phyloP scores from a whole-genome alignment of 768 basidiomycete species.

The Lactarius trivialis region DNA sequence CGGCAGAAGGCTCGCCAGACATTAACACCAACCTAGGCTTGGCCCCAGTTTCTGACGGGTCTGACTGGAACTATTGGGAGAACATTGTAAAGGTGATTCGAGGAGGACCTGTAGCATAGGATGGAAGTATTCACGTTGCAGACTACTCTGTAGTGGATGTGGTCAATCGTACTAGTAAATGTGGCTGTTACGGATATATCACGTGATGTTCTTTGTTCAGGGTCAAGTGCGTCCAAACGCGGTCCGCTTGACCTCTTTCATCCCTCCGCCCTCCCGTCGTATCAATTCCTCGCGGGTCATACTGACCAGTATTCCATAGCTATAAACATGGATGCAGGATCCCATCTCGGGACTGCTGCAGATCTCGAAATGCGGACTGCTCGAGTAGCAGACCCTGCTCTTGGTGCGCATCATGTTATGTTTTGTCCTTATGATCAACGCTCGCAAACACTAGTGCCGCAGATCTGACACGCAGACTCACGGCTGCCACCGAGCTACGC shows the following conservation, averaged over 20 bases:
- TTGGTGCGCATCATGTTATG: slow-evolving; percentile 39
- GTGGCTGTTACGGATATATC: background rate
- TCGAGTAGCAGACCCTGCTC: slow-evolving; percentile 66
- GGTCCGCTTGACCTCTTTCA: background rate
- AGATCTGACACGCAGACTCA: slow-evolving; percentile 69
- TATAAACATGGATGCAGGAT: slow-evolving; percentile 38
- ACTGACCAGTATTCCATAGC: background rate
- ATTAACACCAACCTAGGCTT: background rate
- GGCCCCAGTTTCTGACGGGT: slow-evolving; percentile 12
- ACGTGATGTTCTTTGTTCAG: slow-evolving; percentile 16
- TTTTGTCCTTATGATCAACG: slow-evolving; percentile 3
- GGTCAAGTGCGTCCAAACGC: slow-evolving; percentile 8
- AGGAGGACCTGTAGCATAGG: slow-evolving; percentile 18
- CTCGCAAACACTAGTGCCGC: background rate
- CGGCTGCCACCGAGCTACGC: slow-evolving; percentile 68
- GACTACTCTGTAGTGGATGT: background rate
- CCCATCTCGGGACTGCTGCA: slow-evolving; percentile 39
- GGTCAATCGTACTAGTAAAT: background rate
- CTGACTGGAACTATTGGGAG: slow-evolving; percentile 24
- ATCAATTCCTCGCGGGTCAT: background rate
- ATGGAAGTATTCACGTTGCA: background rate
- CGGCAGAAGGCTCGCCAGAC: background rate
- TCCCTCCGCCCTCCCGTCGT: background rate
- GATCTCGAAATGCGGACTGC: slow-evolving; percentile 70
- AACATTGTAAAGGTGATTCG: slow-evolving; percentile 24